These are phyloP conservation scores for Syzygium malaccense DNA, from an alignment of 441 rosid species.

Conservation along the genomic window DNA sequence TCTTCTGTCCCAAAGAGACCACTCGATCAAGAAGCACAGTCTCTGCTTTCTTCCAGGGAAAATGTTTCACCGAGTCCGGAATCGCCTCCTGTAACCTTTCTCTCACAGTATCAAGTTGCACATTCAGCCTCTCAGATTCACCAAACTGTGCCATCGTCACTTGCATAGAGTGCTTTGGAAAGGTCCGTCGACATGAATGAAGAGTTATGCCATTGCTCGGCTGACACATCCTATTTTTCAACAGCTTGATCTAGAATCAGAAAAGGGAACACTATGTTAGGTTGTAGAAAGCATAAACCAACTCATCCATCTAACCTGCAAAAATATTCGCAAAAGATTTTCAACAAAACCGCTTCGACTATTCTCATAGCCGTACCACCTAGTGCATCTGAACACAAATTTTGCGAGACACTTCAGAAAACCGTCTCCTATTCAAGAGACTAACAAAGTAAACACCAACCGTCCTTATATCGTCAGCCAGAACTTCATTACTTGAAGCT, in stretches of 20 bases:
- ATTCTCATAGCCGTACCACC: not conserved
- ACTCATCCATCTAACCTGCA: not conserved
- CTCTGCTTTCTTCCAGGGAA: slow-evolving; percentile 38
- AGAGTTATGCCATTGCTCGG: slow-evolving; percentile 1
- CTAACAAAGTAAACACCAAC: not conserved
- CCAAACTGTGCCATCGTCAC: slow-evolving; percentile 19
- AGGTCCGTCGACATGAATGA: not conserved
- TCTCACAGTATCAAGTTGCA: slow-evolving; percentile 5
- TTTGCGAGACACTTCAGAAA: not conserved
- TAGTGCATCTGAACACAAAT: not conserved
- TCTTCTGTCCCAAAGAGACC: slow-evolving; percentile 14
- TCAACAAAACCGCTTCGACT: not conserved
- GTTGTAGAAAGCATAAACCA: not conserved
- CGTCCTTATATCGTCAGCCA: not conserved
- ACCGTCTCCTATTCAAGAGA: not conserved
- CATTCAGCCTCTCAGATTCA: slow-evolving; percentile 16
- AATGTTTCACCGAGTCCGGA: slow-evolving; percentile 23
- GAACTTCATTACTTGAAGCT: not conserved
- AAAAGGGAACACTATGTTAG: not conserved
- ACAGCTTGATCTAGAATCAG: slow-evolving; percentile 17
- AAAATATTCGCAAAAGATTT: not conserved
- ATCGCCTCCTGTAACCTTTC: slow-evolving; percentile 26
- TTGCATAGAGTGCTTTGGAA: slow-evolving; percentile 11
- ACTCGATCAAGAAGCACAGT: slow-evolving; percentile 13
- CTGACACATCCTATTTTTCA: slow-evolving; percentile 3